Conservation (phyloP, 129 eudicot genomes). For the Lactuca sativa region DNA sequence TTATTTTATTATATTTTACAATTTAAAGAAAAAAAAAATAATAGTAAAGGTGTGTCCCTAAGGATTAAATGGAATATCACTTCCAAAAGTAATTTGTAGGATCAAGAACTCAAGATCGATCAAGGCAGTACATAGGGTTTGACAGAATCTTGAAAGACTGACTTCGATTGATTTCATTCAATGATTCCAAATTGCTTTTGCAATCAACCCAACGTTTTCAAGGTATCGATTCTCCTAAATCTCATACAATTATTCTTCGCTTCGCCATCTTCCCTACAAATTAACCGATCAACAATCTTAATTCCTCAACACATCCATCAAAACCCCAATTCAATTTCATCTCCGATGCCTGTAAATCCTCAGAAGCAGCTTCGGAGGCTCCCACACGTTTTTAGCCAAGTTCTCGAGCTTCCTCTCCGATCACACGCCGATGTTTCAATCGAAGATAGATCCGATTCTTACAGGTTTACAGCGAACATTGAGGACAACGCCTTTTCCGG, state of each 20-base stretch:
- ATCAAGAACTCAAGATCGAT: too few relatives aligned
- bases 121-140: background rate
- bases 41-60: too few relatives aligned
- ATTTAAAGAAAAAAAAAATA: too few relatives aligned
- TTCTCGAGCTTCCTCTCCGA: constrained; percentile 65
- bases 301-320: background rate
- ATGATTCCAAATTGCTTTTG: constrained; percentile 22
- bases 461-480: constrained; percentile 38
- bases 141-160: constrained; percentile 1
- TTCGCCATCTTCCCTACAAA: constrained; percentile 20
- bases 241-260: constrained; percentile 16
- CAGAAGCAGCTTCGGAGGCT: constrained; percentile 54
- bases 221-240: constrained; percentile 27
- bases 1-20: too few relatives aligned
- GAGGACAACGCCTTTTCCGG: constrained; percentile 12
- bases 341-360: constrained; percentile 30
- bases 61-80: too few relatives aligned
- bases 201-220: constrained; percentile 19
- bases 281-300: constrained; percentile 16
- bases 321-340: constrained; percentile 1
- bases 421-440: background rate
- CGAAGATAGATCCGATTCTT: constrained; percentile 45
- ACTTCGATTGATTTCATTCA: constrained; percentile 13
- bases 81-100: too few relatives aligned
- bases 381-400: constrained; percentile 71